These are phyloP conservation scores for Leccinum colubrinum DNA, from an alignment of 1,284 basidiomycete genomes.

Conservation along the genomic window DNA sequence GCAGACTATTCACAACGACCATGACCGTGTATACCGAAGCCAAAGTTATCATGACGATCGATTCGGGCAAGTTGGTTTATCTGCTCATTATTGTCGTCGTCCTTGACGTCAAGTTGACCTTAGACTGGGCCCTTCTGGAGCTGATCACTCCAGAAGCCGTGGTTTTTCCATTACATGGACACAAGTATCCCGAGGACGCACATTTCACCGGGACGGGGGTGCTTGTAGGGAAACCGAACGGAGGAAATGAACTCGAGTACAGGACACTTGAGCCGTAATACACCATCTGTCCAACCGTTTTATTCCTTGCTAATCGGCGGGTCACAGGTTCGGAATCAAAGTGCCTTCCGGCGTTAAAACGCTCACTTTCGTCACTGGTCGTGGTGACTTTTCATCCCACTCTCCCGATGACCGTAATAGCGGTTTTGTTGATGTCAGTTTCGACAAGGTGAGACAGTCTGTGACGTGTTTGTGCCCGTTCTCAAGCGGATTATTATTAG, in stretches of 20 bases:
- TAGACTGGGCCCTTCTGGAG: not conserved
- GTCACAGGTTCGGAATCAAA: not conserved
- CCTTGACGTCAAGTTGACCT: not conserved
- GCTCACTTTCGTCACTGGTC: too few species aligned
- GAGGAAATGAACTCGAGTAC: not conserved
- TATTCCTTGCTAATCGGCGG: not conserved
- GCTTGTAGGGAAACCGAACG: not conserved
- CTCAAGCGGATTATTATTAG: too few species aligned
- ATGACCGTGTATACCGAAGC: not conserved
- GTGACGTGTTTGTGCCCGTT: too few species aligned
- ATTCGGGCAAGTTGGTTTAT: not conserved
- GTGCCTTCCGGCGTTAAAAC: too few species aligned
- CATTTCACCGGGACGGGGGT: not conserved
- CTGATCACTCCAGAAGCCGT: not conserved
- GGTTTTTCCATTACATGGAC: not conserved
- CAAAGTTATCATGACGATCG: not conserved
- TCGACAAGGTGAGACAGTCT: too few species aligned
- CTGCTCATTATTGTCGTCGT: not conserved
- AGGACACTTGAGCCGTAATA: not conserved
- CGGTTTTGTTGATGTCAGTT: too few species aligned
- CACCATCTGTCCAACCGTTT: not conserved
- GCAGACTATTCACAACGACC: not conserved
- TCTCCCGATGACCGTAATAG: too few species aligned
- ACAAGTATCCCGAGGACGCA: not conserved
- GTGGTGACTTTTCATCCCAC: too few species aligned